Evolutionary conservation across 371 early-diverging fungal genomes (phyloP).

Genomic region (Apophysomyces sp.): DNA sequence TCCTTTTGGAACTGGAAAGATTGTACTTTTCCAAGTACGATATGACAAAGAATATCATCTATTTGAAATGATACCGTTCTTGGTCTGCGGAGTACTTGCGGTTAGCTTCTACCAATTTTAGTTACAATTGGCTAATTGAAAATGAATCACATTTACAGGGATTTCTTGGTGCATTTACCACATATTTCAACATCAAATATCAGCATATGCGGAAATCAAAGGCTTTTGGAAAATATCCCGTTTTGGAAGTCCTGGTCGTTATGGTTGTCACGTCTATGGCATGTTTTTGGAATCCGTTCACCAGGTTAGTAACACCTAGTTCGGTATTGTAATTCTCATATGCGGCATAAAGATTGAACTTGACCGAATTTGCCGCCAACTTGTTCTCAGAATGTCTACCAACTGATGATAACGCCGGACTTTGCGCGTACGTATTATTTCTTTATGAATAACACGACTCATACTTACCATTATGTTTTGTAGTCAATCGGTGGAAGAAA

Average conservation of each 20-base stretch:
- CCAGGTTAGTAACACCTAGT: constrained; percentile 39
- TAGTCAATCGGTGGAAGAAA: constrained; percentile 22
- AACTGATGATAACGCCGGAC: constrained; percentile 55
- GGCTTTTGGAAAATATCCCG: constrained; percentile 51
- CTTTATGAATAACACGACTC: background rate
- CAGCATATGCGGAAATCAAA: constrained; percentile 59
- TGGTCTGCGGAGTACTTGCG: constrained; percentile 81
- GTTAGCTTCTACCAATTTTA: constrained; percentile 37
- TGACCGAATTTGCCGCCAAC: constrained; percentile 75
- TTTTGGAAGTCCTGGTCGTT: constrained; percentile 73
- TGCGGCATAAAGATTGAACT: constrained; percentile 46
- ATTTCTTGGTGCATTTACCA: constrained; percentile 81
- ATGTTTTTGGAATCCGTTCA: constrained; percentile 75
- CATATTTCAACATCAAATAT: constrained; percentile 67
- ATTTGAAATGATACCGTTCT: constrained; percentile 85
- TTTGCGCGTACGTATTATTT: constrained; percentile 56
- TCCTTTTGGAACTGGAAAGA: constrained; percentile 88
- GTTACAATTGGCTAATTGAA: constrained; percentile 12
- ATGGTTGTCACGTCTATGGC: constrained; percentile 74
- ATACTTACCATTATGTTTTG: background rate
- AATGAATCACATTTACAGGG: constrained; percentile 58
- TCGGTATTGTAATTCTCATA: background rate
- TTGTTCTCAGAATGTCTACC: constrained; percentile 83
- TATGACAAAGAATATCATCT: constrained; percentile 86
- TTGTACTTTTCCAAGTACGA: constrained; percentile 88